These are phyloP conservation scores for Colletotrichum magnum DNA, from an alignment of 2,329 filamentous ascomycete genomes.

Conservation along the genomic window DNA sequence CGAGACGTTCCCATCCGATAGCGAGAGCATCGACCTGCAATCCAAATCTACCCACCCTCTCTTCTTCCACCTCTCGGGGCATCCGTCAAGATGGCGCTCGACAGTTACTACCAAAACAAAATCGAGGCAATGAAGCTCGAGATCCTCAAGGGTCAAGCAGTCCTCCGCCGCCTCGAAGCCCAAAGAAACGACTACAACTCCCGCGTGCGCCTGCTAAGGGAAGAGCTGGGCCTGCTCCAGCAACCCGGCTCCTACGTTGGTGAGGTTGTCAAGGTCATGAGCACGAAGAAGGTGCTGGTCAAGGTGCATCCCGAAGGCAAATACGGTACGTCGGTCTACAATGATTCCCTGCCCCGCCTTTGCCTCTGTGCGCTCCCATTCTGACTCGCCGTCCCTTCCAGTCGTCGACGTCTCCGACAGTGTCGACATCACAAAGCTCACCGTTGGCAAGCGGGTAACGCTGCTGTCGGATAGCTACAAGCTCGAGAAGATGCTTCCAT, in stretches of 20 bases:
- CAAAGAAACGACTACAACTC: conserved; percentile 99
- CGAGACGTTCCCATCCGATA: neutral
- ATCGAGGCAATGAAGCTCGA: conserved; percentile 99
- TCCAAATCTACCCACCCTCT: conserved; percentile 23
- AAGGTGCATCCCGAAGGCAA: conserved; percentile 99
- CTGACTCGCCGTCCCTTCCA: conserved; percentile 53
- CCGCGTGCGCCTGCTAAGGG: conserved; percentile 90
- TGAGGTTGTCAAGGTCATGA: conserved; percentile 99
- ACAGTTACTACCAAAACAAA: conserved; percentile 99
- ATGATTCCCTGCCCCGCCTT: no score
- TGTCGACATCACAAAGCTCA: conserved; percentile 96
- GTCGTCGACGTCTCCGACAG: conserved; percentile 96
- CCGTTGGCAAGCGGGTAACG: conserved; percentile 96
- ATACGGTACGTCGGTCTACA: conserved; percentile 80
- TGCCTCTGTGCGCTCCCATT: neutral
- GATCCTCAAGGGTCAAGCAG: conserved; percentile 98
- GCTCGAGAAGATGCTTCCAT: conserved; percentile 97
- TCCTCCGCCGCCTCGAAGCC: conserved; percentile 93
- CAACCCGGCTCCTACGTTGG: conserved; percentile 98
- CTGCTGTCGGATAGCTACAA: conserved; percentile 98
- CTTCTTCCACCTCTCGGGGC: conserved; percentile 38
- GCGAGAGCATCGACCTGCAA: neutral
- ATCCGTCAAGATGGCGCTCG: conserved; percentile 88
- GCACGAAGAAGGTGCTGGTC: conserved; percentile 98
- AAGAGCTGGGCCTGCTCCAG: conserved; percentile 95